Base-by-base conservation (phyloP, 2,329 filamentous ascomycete genomes). In the Laburnicola sp. region DNA sequence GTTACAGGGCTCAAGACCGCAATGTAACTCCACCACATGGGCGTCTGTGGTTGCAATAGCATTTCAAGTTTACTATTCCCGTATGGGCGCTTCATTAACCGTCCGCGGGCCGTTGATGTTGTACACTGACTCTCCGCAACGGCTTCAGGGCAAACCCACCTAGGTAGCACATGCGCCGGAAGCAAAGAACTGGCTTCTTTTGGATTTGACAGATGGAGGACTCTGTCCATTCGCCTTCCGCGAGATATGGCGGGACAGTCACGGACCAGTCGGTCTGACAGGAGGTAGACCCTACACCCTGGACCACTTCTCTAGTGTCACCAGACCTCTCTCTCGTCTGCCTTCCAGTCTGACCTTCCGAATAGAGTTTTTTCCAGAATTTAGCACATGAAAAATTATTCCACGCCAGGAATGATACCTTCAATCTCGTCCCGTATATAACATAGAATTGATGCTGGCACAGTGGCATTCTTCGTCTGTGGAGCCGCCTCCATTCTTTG, bases 401-500 rank as follows among this genome's bases (percentile, higher is more conserved):
- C 42, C 34, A 21, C 23, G 43, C 34, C 36, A 32, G 28, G 39
- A 43, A 50, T 49, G 25, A 35, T 31, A 37, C n/a, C 35, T 51
- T 41, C 39, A 45, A 52, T 58, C 45, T 40, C 36, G 32, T 50
- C 27, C 44, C 36, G 34, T 67, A 66, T 66, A 69, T 68, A 67
- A 49, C 44, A 46, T 51, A 53, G 10, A 34, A 21, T 34, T 28
- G 3, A 23, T 31, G 28, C 34, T 38, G 54, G 44, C 48, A 36
- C 26, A 41, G 62, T 63, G 51, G 44, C 54, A 51, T 56, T 63
- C 41, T 57, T 50, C 34, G 42, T 49, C 40, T 50, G 27, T 42
- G 56, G 51, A 58, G 58, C 57, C 26, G 39, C 45, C 45, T 62
- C 47, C 62, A 70, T 70, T 71, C 60, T 60, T 60, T 50, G 49